Conservation (phyloP, 2,329 filamentous ascomycete genomes). For the Zarea fungicola region DNA sequence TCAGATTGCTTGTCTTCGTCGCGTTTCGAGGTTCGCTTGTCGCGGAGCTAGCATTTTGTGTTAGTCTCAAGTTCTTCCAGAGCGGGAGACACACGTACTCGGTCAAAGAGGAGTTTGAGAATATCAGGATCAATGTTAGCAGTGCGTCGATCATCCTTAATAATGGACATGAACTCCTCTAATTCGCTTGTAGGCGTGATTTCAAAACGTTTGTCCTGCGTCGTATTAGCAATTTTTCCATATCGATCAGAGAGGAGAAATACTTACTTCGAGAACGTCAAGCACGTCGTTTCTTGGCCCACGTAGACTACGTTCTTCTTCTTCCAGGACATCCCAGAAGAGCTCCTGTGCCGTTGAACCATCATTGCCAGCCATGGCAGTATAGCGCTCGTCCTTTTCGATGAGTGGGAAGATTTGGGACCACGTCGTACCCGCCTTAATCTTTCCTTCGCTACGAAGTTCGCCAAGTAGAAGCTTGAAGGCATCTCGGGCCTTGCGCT, state of each 20-base stretch:
- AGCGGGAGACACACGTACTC: constrained; percentile 45
- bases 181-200: constrained; percentile 80
- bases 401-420: constrained; percentile 70
- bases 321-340: constrained; percentile 93
- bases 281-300: constrained; percentile 76
- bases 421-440: constrained; percentile 91
- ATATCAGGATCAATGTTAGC: constrained; percentile 79
- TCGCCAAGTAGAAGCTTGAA: constrained; percentile 73
- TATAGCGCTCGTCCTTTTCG: constrained; percentile 76
- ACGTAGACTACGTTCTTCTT: constrained; percentile 84
- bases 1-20: constrained; percentile 85
- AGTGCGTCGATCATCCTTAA: constrained; percentile 83
- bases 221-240: constrained; percentile 29
- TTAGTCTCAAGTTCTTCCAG: not conserved
- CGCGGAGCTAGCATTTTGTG: constrained; percentile 60
- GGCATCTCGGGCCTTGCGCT: constrained; percentile 79
- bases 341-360: constrained; percentile 85
- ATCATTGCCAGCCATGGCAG: constrained; percentile 72
- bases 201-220: constrained; percentile 83
- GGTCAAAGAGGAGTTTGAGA: constrained; percentile 76
- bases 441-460: constrained; percentile 68
- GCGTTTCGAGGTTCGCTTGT: constrained; percentile 74
- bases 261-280: constrained; percentile 78
- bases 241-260: constrained; percentile 12
- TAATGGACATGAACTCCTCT: constrained; percentile 77